phyloP scores from a whole-genome alignment of 345 rosid genomes.

The Citrus sp. region DNA sequence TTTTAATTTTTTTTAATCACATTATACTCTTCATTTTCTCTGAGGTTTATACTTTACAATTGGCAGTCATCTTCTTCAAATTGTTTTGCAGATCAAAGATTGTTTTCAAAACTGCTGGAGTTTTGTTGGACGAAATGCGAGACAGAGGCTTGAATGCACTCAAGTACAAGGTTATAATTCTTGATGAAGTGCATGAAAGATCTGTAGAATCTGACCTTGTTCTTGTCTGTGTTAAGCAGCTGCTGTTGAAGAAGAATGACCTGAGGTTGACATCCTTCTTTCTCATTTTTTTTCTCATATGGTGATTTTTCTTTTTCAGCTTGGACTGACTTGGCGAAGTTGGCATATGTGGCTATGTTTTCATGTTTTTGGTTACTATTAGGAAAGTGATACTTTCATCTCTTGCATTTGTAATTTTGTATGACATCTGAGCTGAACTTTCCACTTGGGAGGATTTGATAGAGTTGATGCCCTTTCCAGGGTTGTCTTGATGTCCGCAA shows the following conservation, averaged over 20 bases:
- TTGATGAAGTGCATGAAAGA: conserved; percentile 99
- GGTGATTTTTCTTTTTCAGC: background rate
- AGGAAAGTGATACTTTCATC: background rate
- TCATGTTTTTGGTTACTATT: background rate
- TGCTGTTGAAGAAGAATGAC: conserved; percentile 64
- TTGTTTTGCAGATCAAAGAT: conserved; percentile 65
- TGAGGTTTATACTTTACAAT: background rate
- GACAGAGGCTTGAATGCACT: conserved; percentile 84
- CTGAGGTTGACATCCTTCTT: conserved; percentile 53
- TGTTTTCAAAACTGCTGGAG: conserved; percentile 95
- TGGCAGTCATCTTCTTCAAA: background rate
- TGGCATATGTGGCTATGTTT: background rate
- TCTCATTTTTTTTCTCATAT: background rate
- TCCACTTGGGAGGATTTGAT: background rate
- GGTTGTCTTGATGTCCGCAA: conserved; percentile 97
- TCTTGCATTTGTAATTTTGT: background rate
- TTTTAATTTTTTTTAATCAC: background rate
- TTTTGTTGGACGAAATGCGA: conserved; percentile 84
- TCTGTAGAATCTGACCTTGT: conserved; percentile 92
- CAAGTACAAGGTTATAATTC: conserved; percentile 82
- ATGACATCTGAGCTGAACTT: background rate
- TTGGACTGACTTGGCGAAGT: background rate
- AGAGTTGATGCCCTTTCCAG: conserved; percentile 34
- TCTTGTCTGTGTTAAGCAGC: conserved; percentile 88
- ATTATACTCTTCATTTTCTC: background rate